Base-by-base conservation (phyloP, 176 grass and related monocot genomes). In the Triticum monococcum region DNA sequence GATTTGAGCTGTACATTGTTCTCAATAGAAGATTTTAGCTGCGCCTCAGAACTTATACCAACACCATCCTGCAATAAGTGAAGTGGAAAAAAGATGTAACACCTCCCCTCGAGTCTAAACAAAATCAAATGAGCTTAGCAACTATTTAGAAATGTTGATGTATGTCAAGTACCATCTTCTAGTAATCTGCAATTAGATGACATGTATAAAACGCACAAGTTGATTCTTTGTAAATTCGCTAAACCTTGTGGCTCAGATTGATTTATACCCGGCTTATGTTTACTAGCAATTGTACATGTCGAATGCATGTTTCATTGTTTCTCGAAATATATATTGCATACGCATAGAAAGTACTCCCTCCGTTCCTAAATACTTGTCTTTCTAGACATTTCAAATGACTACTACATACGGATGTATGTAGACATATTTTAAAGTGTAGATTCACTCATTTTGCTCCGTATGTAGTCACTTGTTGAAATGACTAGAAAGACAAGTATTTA, bases 11-110 rank as follows among this genome's bases (percentile, higher is more conserved):
- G 77, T 65, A 89, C 89, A 77, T 32, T 77, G 74, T 56, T 77
- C 74, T 77, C 74, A 77, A 20, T 22, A 56, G 46, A 77, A 56
- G 74, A 56, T 85, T 78, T 63, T 82, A 87, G 82, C 64, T 85
- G 77, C 48, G 84, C 91, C 65, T 95, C 91, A 75, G 88, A 89
- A 79, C 82, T 83, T 57, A 83, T 26, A 78, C 73, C 72, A 67
- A 63, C 28, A 86, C 85, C 86, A 86, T 94, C 94, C 97, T 98
- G 80, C 69, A 83, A 66, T 46, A 40, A 81, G 16, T 33, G n/a
- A 70, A 81, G 81, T 6, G 10, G 72, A 50, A 80, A 40, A 77
- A 81, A 84, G 46, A 8, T 77, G 36, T 45, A 77, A 23, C 71
- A 64, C 3, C 56, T 28, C 26, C 25, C n/a, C 70, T 33, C 14